These are phyloP conservation scores for Elongisporangium senticosum DNA, from an alignment of 352 stramenopile species.

Conservation along the genomic window DNA sequence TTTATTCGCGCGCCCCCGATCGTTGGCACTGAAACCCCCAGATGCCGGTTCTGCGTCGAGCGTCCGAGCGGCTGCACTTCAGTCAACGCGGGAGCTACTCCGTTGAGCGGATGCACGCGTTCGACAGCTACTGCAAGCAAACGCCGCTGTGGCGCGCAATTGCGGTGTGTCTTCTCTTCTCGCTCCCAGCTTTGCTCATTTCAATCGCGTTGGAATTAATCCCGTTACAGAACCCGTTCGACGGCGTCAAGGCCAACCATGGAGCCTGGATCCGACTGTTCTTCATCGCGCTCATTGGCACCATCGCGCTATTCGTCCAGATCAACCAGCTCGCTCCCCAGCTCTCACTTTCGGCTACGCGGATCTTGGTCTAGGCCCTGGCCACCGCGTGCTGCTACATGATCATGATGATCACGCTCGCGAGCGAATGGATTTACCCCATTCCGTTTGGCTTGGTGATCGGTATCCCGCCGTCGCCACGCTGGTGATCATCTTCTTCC, in stretches of 20 bases:
- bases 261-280: constrained; percentile 14
- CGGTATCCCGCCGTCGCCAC: too few species aligned
- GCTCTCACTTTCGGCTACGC: too few species aligned
- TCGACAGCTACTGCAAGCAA: constrained; percentile 3
- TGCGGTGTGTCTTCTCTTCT: constrained; percentile 1
- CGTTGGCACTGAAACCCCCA: too few species aligned
- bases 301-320: neutral
- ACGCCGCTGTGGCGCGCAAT: neutral
- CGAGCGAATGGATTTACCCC: constrained; percentile 11
- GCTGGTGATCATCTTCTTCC: too few species aligned
- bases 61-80: constrained; percentile 1
- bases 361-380: neutral
- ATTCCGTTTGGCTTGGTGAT: constrained; percentile 13
- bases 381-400: constrained; percentile 7
- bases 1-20: too few species aligned
- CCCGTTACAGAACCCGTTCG: constrained; percentile 7
- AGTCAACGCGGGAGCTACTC: constrained; percentile 8
- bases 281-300: constrained; percentile 1
- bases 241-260: constrained; percentile 16
- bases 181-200: constrained; percentile 14
- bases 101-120: constrained; percentile 3
- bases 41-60: too few species aligned
- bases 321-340: too few species aligned
- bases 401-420: constrained; percentile 2
- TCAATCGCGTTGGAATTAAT: constrained; percentile 11